Base-by-base conservation (phyloP, 352 stramenopile genomes). In the Phytophthora aleatoria region DNA sequence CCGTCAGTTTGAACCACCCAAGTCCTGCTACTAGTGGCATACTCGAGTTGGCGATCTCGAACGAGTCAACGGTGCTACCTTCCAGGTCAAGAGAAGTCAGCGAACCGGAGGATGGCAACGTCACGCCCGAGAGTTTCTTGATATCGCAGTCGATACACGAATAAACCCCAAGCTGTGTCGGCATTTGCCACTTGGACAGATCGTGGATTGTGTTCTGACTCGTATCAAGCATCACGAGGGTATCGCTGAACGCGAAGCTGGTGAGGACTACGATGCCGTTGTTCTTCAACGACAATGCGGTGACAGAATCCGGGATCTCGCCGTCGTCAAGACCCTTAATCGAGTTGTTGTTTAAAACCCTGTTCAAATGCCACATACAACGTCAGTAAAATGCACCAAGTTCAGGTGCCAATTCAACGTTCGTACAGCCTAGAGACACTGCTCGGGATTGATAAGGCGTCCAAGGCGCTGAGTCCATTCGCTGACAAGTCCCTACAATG, bases 111-210 rank as follows among this genome's bases (percentile, higher is more conserved):
- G 52, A 56, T 15, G 73, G 69, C 41, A 81, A 64, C 24, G 26
- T 54, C n/a, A 81, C 11, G 27, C 73, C 73, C 6, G 66, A 74
- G 1, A 81, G 8, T 39, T 63, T 62, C 36, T 57, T 28, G 6
- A 81, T 36, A 10, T 69, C 33, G 52, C 73, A 81, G n/a, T 67
- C 39, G 13, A 30, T 28, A 26, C 73, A 81, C 20, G 59, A 68
- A 60, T 66, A 81, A 20, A 36, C 26, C 45, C 69, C 28, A 20
- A 81, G 61, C 3, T 68, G 48, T n/a, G 44, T n/a, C n/a, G 73
- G 73, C 66, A 81, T 76, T 41, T 72, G 16, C 69, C 62, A 72
- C 48, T 61, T 67, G 50, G 61, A 76, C 11, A 81, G 30, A 33
- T 72, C 49, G 16, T 54, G 43, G 11, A 81, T 57, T 0, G 39